Evolutionary conservation across 148 eudicot genomes (phyloP), one percentile per base, ranked within the genome.

Genomic region (Linanthus parryae): DNA sequence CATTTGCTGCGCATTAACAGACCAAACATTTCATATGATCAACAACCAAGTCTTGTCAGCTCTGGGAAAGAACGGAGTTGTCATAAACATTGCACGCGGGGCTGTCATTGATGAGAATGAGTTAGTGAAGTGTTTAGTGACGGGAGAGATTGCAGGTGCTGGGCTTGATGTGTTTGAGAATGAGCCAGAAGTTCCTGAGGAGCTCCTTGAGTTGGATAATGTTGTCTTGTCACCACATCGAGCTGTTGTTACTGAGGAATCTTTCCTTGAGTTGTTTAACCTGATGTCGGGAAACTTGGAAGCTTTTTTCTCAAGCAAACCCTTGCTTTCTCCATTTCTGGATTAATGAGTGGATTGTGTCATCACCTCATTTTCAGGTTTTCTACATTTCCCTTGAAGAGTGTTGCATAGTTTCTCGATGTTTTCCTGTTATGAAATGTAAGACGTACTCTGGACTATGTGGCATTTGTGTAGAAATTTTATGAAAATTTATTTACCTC

Each of bases 101-200:
- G 61, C 78, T 21, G 58, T 84, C 20, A 59, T 88, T 0, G 76
- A 88, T 28, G 88, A 88, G 68, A 58, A 65, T 24, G 88, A 67
- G 56, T 54, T 84, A 35, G 80, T 81, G 12, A 36, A 29, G 33
- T 72, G 68, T 54, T 66, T 88, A 62, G 44, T 63, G 51, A 54
- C 65, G 44, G 80, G 80, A 14, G 68, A 73, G 44, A 79, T 88
- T 44, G 84, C 74, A 2, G 96, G 94, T 28, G 96, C 89, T 50
- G 94, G 89, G 2, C 48, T 88, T 33, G 96, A 88, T 56, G 96
- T 79, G 57, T 84, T 78, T 58, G 94, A 79, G 66, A 41, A 77
- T 18, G 94, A 88, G 62, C 96, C 86, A 10, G 9, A 43, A 49
- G 73, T 79, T 14, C 84, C 94, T 0, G 40, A 63, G 9, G 84